phyloP scores from a whole-genome alignment of 2,329 filamentous ascomycete species.

The Gnomoniopsis smithogilvyi region DNA sequence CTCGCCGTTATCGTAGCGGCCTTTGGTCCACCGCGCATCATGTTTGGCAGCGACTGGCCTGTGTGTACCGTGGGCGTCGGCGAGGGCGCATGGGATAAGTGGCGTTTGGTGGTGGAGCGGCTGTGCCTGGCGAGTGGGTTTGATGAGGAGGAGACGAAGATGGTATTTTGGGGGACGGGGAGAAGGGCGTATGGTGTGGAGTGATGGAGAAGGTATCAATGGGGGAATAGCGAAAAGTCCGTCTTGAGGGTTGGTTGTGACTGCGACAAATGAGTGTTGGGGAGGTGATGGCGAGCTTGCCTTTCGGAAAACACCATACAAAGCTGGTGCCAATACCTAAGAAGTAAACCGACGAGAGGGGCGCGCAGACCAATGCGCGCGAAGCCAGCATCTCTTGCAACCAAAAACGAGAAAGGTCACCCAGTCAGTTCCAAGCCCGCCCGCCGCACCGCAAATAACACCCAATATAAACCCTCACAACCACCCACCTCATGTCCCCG shows the following conservation, averaged over 20 bases:
- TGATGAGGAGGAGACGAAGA: conserved; percentile 56
- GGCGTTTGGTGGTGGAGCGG: conserved; percentile 67
- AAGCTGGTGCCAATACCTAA: no score
- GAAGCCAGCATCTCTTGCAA: no score
- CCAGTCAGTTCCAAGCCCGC: no score
- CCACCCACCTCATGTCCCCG: no score
- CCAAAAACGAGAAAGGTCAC: no score
- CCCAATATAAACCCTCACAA: no score
- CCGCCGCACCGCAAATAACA: no score
- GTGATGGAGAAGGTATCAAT: not conserved
- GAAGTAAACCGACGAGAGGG: no score
- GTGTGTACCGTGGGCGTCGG: conserved; percentile 66
- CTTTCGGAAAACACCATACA: no score
- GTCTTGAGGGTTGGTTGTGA: not conserved
- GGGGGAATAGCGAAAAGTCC: not conserved
- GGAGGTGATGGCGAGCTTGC: no score
- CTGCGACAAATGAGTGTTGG: not conserved
- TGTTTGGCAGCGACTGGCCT: conserved; percentile 95
- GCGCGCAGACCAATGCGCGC: no score
- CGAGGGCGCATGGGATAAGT: conserved; percentile 64
- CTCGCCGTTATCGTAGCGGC: conserved; percentile 66
- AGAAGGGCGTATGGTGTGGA: conserved; percentile 61
- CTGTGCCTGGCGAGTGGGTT: conserved; percentile 63
- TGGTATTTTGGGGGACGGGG: conserved; percentile 72
- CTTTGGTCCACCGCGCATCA: conserved; percentile 70